Conservation (phyloP, 2,329 filamentous ascomycete genomes). For the Neofusicoccum umdonicola region DNA sequence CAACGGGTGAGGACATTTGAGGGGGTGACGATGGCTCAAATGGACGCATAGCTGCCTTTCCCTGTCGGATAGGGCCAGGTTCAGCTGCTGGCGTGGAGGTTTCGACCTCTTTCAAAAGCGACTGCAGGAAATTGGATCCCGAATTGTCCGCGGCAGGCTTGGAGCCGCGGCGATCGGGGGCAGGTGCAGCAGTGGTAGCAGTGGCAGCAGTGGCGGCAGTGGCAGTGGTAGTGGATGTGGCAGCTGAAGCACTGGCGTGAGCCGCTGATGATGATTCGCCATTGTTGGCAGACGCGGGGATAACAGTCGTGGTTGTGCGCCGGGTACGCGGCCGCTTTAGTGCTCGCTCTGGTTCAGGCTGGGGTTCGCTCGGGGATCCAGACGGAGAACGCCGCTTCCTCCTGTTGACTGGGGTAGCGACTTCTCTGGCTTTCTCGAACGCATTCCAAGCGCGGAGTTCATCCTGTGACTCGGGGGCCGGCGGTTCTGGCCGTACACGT, state of each 20-base stretch:
- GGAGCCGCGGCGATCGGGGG: conserved; percentile 30
- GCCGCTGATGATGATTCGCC: conserved; percentile 14
- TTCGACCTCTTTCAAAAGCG: conserved; percentile 70
- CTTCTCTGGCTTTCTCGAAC: conserved; percentile 77
- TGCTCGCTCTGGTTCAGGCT: conserved; percentile 70
- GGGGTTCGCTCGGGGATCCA: conserved; percentile 67
- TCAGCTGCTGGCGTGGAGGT: conserved; percentile 12
- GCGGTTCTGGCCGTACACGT: conserved; percentile 36
- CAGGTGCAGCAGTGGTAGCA: conserved; percentile 31
- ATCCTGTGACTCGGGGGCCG: conserved; percentile 70
- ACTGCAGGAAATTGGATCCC: conserved; percentile 65
- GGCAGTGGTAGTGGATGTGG: conserved; percentile 28
- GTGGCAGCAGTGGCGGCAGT: conserved; percentile 20
- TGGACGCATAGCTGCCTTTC: conserved; percentile 37
- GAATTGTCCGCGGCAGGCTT: conserved; percentile 29
- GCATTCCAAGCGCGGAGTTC: conserved; percentile 86
- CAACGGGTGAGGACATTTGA: conserved; percentile 61
- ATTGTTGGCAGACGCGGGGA: conserved; percentile 33
- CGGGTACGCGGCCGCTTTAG: conserved; percentile 84
- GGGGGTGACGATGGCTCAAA: conserved; percentile 42
- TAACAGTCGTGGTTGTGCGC: conserved; percentile 56
- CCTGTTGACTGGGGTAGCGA: conserved; percentile 46
- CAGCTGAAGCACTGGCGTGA: background rate
- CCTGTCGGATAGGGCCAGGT: conserved; percentile 42
- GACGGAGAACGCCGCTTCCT: conserved; percentile 79